Evolutionary conservation across 345 rosid species (phyloP).

Genomic region (Melaleuca quinquenervia): DNA sequence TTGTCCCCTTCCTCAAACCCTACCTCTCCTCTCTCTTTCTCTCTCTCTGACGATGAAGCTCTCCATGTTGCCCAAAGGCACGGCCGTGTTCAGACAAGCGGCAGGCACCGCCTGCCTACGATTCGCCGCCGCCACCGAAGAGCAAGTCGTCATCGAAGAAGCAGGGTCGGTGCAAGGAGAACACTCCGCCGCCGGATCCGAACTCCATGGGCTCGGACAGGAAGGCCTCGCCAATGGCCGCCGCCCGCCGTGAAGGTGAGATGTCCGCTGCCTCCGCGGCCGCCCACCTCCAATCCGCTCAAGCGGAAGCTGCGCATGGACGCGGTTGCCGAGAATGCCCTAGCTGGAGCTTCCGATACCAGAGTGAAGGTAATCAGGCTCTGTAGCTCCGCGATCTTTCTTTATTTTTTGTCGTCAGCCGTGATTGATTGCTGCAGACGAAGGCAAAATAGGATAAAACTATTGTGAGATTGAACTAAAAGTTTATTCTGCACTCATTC

Average conservation of each 20-base stretch:
- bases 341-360: slow-evolving; percentile 33
- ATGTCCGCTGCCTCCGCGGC: slow-evolving; percentile 77
- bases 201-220: slow-evolving; percentile 13
- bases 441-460: not conserved
- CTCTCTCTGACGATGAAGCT: slow-evolving; percentile 44
- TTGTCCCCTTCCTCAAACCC: not conserved
- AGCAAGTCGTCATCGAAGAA: slow-evolving; percentile 21
- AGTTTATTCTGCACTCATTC: not conserved
- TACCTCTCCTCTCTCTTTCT: not conserved
- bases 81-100: slow-evolving; percentile 33
- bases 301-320: slow-evolving; percentile 73
- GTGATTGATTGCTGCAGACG: not conserved
- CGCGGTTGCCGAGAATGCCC: slow-evolving; percentile 19
- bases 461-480: not conserved
- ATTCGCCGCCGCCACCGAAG: slow-evolving; percentile 35
- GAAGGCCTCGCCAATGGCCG: slow-evolving; percentile 19
- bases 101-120: slow-evolving; percentile 7
- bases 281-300: slow-evolving; percentile 81
- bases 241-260: slow-evolving; percentile 43
- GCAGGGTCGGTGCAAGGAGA: slow-evolving; percentile 55
- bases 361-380: slow-evolving; percentile 49
- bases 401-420: not conserved
- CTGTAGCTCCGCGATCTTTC: not conserved
- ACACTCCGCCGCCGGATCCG: slow-evolving; percentile 79
- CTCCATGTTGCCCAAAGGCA: slow-evolving; percentile 64